phyloP scores from a whole-genome alignment of 2,329 filamentous ascomycete species.

The Penicillium aurantiogriseum region DNA sequence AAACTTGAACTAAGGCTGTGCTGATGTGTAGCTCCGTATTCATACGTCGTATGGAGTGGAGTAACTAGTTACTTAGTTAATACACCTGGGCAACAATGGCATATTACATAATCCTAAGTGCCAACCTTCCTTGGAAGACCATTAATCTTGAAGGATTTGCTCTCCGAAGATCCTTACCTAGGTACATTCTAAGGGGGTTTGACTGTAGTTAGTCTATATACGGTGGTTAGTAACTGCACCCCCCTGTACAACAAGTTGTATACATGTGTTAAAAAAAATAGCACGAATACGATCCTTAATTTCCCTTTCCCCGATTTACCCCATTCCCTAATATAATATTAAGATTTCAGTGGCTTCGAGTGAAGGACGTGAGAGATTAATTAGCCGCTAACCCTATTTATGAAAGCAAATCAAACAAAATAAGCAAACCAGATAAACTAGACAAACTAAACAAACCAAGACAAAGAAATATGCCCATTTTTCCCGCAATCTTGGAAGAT shows the following conservation, averaged over 20 bases:
- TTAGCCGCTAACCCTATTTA: not conserved
- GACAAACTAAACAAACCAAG: not conserved
- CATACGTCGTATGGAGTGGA: too few species aligned
- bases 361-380: not conserved
- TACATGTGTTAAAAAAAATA: not conserved
- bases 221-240: not conserved
- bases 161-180: too few species aligned
- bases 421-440: not conserved
- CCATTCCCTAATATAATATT: not conserved
- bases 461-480: not conserved
- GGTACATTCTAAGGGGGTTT: too few species aligned
- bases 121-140: too few species aligned
- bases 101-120: too few species aligned
- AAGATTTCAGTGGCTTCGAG: slow-evolving; percentile 1
- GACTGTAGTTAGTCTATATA: not conserved
- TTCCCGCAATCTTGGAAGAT: slow-evolving; percentile 6
- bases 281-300: not conserved
- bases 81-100: too few species aligned
- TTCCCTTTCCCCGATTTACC: not conserved
- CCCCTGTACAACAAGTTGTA: not conserved
- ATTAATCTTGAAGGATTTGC: too few species aligned
- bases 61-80: too few species aligned
- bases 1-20: not conserved
- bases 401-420: not conserved
- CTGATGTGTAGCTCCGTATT: not conserved